These are phyloP conservation scores for Hippophae gyantsensis DNA, from an alignment of 306 rosid species.

Conservation along the genomic window DNA sequence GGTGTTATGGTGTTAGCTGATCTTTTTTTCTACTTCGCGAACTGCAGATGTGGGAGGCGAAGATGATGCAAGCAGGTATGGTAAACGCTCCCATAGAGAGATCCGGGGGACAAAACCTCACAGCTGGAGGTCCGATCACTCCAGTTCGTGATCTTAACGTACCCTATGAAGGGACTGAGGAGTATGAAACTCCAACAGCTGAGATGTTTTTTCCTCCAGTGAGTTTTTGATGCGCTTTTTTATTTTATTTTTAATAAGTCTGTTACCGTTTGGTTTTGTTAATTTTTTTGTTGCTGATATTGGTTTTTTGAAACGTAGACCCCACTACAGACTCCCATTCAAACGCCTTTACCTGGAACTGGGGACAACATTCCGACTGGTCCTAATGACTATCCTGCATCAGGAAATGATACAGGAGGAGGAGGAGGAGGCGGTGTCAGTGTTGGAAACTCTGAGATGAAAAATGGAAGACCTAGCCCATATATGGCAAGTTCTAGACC, in stretches of 20 bases:
- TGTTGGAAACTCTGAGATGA: slow-evolving; percentile 35
- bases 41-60: slow-evolving; percentile 81
- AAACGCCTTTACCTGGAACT: slow-evolving; percentile 81
- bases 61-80: slow-evolving; percentile 81
- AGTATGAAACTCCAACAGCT: slow-evolving; percentile 96
- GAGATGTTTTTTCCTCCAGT: slow-evolving; percentile 94
- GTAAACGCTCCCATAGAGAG: slow-evolving; percentile 73
- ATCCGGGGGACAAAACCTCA: slow-evolving; percentile 46
- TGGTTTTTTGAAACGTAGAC: slow-evolving; percentile 42
- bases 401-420: slow-evolving; percentile 61
- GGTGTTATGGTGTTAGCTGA: slow-evolving; percentile 10
- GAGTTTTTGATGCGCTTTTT: slow-evolving; percentile 29
- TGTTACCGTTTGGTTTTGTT: background rate
- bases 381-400: slow-evolving; percentile 58
- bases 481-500: slow-evolving; percentile 47
- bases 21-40: slow-evolving; percentile 12
- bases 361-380: slow-evolving; percentile 89
- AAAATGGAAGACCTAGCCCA: slow-evolving; percentile 62
- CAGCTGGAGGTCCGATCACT: slow-evolving; percentile 72
- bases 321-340: slow-evolving; percentile 86
- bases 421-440: slow-evolving; percentile 26
- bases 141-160: slow-evolving; percentile 97
- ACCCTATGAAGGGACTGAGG: slow-evolving; percentile 93
- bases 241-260: background rate
- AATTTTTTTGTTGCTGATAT: slow-evolving; percentile 6